Percentiles rank a stretch among this genome's conserved stretches.
These are phyloP conservation scores for Allium cepa DNA, from an alignment of 106 monocot species.

Conservation along the genomic window DNA sequence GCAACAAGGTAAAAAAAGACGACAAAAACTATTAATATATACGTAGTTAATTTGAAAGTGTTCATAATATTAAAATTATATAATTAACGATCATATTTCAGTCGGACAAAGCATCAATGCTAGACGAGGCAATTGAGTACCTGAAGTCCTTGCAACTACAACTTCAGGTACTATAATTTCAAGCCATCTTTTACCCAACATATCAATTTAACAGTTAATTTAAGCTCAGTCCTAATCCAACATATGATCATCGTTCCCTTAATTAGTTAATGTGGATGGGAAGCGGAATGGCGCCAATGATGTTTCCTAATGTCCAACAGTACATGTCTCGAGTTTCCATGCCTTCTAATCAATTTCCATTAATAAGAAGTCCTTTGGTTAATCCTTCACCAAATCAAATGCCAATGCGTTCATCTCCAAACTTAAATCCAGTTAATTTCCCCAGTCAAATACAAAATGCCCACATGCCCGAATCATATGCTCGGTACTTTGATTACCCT, in stretches of 20 bases:
- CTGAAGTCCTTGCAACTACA: slow-evolving; percentile 74
- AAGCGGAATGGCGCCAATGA: slow-evolving; percentile 44
- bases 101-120: slow-evolving; percentile 85
- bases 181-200: too few relatives aligned
- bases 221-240: too few relatives aligned
- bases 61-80: background rate
- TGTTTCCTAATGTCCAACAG: slow-evolving; percentile 38
- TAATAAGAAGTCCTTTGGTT: slow-evolving; percentile 27
- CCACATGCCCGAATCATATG: slow-evolving; percentile 32
- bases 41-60: background rate
- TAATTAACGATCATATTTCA: slow-evolving; percentile 15
- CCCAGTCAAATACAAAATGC: slow-evolving; percentile 35
- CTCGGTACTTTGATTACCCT: slow-evolving; percentile 33
- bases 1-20: slow-evolving; percentile 49
- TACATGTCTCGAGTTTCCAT: slow-evolving; percentile 19
- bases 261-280: slow-evolving; percentile 67
- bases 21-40: background rate
- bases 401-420: slow-evolving; percentile 7
- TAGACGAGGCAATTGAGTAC: slow-evolving; percentile 86
- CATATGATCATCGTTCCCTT: too few relatives aligned
- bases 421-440: slow-evolving; percentile 25
- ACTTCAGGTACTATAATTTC: slow-evolving; percentile 48
- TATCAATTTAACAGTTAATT: too few relatives aligned
- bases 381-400: slow-evolving; percentile 11
- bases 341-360: slow-evolving; percentile 14